These are phyloP conservation scores for Pittosporum tobira DNA, from an alignment of 129 eudicot species.

Conservation along the genomic window DNA sequence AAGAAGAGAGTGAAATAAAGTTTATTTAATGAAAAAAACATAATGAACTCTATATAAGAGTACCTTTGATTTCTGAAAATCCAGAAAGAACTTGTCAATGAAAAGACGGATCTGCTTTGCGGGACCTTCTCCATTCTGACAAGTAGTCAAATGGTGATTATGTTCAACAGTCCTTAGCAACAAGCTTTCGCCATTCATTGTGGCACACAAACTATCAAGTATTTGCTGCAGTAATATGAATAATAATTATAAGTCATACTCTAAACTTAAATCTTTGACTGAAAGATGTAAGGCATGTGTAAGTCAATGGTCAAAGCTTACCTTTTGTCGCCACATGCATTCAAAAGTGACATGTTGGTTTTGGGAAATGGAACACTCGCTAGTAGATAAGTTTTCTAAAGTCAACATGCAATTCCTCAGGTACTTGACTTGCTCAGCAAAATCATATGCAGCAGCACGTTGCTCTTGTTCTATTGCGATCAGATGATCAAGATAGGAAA, in stretches of 20 bases:
- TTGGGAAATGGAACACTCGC: slow-evolving; percentile 26
- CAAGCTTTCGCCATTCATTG: slow-evolving; percentile 56
- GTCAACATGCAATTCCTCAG: slow-evolving; percentile 39
- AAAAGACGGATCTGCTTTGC: slow-evolving; percentile 32
- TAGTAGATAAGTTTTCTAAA: slow-evolving; percentile 26
- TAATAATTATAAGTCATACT: slow-evolving; percentile 3
- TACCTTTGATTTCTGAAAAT: slow-evolving; percentile 75
- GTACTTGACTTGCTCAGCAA: slow-evolving; percentile 35
- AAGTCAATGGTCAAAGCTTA: slow-evolving; percentile 11
- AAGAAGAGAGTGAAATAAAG: slow-evolving; percentile 3
- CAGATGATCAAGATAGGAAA: slow-evolving; percentile 70
- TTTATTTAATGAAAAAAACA: background rate
- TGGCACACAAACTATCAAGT: slow-evolving; percentile 47
- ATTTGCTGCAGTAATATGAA: slow-evolving; percentile 54
- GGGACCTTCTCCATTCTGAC: slow-evolving; percentile 39
- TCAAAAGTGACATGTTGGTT: slow-evolving; percentile 41
- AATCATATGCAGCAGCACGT: slow-evolving; percentile 56
- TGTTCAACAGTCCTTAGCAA: slow-evolving; percentile 49
- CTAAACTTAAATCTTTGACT: background rate
- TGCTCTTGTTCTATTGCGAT: slow-evolving; percentile 68
- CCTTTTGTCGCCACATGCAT: slow-evolving; percentile 93
- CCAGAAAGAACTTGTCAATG: slow-evolving; percentile 41
- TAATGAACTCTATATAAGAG: background rate
- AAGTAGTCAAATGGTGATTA: slow-evolving; percentile 41
- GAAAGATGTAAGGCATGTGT: slow-evolving; percentile 2